phyloP scores from a whole-genome alignment of 2,329 filamentous ascomycete genomes.

The Pestalotiopsis fici region DNA sequence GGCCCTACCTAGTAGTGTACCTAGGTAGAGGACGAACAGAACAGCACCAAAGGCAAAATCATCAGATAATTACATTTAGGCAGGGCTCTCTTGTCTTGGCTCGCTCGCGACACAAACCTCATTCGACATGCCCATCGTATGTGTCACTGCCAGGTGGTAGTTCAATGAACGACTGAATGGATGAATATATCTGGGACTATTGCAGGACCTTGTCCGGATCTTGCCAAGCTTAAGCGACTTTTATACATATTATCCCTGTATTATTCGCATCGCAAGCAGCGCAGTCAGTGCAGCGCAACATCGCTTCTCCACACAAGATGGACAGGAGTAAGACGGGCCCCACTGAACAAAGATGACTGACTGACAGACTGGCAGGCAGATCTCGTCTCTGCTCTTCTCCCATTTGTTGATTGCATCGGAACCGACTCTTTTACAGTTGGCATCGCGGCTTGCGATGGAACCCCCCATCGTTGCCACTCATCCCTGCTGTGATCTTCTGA shows the following conservation, averaged over 20 bases:
- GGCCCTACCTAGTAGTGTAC: background rate
- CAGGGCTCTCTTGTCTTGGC: background rate
- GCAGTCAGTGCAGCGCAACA: too few relatives aligned
- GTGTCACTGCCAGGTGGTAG: background rate
- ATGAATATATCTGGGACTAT: background rate
- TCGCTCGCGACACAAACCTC: background rate
- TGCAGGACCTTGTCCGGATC: background rate
- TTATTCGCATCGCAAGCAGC: background rate
- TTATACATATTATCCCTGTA: background rate
- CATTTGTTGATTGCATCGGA: background rate
- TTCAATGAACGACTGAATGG: background rate
- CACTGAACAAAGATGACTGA: constrained; percentile 4
- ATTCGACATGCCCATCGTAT: background rate
- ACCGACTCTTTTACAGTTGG: background rate
- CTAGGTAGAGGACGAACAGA: background rate
- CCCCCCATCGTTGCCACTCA: background rate
- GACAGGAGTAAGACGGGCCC: background rate
- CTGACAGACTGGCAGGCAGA: background rate
- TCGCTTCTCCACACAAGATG: background rate
- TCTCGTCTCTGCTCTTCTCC: background rate
- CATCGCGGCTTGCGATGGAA: background rate
- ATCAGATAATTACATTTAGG: background rate
- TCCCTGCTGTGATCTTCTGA: background rate
- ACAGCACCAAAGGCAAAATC: background rate
- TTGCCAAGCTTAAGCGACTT: background rate